Conservation (phyloP, 495 filamentous ascomycete species). For the Penicillium desertorum region DNA sequence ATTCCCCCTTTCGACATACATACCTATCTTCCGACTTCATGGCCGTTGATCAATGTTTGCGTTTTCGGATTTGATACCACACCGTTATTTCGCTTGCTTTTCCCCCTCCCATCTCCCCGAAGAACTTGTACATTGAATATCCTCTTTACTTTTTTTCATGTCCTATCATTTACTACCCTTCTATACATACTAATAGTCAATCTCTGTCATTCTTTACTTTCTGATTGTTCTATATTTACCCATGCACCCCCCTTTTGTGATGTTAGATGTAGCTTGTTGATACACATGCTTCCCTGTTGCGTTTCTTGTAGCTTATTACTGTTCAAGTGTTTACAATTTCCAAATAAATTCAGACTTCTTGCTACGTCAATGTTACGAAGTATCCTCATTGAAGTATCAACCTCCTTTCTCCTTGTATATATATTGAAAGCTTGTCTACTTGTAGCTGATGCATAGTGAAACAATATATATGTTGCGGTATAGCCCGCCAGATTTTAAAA, state of each 20-base stretch:
- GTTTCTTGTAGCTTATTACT: conserved; percentile 9
- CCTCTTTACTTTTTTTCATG: conserved; percentile 13
- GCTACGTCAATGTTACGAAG: background rate
- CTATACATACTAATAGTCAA: conserved; percentile 29
- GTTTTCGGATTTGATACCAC: conserved; percentile 39
- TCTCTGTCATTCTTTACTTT: conserved; percentile 22
- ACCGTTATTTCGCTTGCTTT: conserved; percentile 14
- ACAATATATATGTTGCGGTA: background rate
- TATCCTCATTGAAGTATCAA: no score
- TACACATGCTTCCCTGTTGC: background rate
- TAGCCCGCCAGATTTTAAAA: background rate
- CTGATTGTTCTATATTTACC: conserved; percentile 19
- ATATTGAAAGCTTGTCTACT: no score
- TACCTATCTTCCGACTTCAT: conserved; percentile 18
- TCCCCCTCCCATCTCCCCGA: background rate
- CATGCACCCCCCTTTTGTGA: background rate
- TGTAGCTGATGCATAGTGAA: background rate
- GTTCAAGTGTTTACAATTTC: background rate
- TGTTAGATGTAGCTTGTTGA: background rate
- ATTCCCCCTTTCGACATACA: conserved; percentile 21
- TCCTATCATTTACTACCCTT: conserved; percentile 20
- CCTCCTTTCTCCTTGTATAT: no score
- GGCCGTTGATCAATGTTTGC: conserved; percentile 27
- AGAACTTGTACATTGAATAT: conserved; percentile 25
- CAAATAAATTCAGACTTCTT: background rate